Evolutionary conservation across 108 stramenopile genomes (phyloP).

Genomic region (Nitzschia inconspicua): DNA sequence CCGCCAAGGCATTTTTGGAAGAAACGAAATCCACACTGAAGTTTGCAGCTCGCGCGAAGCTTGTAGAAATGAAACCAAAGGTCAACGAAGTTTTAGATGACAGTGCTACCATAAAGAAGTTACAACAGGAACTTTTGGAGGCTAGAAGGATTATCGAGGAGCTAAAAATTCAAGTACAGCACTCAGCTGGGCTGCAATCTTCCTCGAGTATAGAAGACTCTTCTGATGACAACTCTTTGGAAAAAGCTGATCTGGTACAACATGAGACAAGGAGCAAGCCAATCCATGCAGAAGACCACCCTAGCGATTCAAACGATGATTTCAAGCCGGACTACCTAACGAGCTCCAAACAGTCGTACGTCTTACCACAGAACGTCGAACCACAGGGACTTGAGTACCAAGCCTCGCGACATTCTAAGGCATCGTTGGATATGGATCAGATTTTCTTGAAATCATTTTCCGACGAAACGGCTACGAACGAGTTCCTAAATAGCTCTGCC

Average conservation of each 20-base stretch:
- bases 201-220: background rate
- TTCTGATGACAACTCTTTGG: background rate
- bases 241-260: background rate
- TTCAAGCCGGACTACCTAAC: no score
- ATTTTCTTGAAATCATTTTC: no score
- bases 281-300: background rate
- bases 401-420: background rate
- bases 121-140: slow-evolving; percentile 63
- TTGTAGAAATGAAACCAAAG: slow-evolving; percentile 73
- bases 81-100: slow-evolving; percentile 81
- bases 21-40: slow-evolving; percentile 94
- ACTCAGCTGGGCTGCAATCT: background rate
- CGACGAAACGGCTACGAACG: background rate
- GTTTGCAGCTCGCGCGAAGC: slow-evolving; percentile 92
- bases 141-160: slow-evolving; percentile 45
- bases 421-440: background rate
- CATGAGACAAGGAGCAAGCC: no score
- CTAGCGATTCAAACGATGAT: no score
- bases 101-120: slow-evolving; percentile 68
- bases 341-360: no score
- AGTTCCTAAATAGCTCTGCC: background rate
- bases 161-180: slow-evolving; percentile 25
- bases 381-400: background rate
- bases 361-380: background rate
- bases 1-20: slow-evolving; percentile 81